phyloP scores from a whole-genome alignment of 2,329 filamentous ascomycete genomes.

The Rutstroemia sp. region DNA sequence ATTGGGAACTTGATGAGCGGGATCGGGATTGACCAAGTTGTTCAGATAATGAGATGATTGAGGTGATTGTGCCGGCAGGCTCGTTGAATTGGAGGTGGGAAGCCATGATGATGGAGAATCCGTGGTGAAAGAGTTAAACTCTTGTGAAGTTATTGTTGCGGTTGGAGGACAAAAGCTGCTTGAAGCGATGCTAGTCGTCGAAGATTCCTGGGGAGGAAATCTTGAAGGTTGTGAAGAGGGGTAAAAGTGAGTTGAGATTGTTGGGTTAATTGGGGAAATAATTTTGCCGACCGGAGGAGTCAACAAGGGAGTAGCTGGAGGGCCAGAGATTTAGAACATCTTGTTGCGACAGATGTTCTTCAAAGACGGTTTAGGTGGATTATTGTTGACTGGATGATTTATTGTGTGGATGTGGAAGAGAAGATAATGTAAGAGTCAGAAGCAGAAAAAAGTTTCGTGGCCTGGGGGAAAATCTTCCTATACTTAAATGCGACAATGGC shows the following conservation, averaged over 20 bases:
- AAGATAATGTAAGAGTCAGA: not conserved
- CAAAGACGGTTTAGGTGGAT: not conserved
- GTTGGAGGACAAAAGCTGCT: conserved; percentile 49
- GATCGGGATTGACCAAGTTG: conserved; percentile 4
- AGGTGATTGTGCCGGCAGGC: conserved; percentile 55
- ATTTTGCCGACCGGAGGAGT: conserved; percentile 6
- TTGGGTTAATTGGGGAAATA: not conserved
- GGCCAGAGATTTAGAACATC: conserved; percentile 6
- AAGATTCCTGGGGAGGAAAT: conserved; percentile 50
- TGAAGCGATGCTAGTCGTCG: conserved; percentile 60
- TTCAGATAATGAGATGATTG: conserved; percentile 33
- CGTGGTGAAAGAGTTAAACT: conserved; percentile 74
- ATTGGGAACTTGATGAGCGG: conserved; percentile 16
- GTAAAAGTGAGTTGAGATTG: conserved; percentile 27
- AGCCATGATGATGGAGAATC: conserved; percentile 74
- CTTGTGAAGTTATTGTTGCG: conserved; percentile 56
- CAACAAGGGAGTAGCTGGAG: conserved; percentile 1
- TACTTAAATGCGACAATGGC: too few species aligned
- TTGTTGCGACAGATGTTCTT: not conserved
- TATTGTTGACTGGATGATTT: not conserved
- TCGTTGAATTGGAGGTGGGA: conserved; percentile 55
- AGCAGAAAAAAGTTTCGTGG: not conserved
- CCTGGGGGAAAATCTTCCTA: too few species aligned
- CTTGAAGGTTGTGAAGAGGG: conserved; percentile 41
- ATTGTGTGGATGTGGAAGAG: not conserved